phyloP scores from a whole-genome alignment of 2,329 filamentous ascomycete species.

The Emericellopsis cladophorae region DNA sequence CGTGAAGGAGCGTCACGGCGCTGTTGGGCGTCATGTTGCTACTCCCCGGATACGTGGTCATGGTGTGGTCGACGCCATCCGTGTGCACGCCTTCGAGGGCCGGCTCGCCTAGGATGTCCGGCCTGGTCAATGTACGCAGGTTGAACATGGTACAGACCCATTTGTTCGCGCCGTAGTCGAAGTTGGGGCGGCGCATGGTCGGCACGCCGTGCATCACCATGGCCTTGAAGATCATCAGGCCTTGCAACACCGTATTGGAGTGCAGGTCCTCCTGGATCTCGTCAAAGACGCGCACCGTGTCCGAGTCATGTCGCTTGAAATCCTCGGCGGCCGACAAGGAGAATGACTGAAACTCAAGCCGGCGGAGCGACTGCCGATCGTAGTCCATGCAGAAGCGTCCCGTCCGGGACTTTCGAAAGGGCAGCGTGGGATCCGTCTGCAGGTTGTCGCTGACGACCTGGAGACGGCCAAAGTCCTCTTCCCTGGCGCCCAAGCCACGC shows the following conservation, averaged over 20 bases:
- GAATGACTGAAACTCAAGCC: conserved; percentile 15
- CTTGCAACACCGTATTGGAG: conserved; percentile 15
- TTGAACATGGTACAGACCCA: conserved; percentile 15
- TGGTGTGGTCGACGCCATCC: conserved; percentile 18
- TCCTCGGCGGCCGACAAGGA: conserved; percentile 12
- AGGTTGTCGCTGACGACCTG: too few relatives aligned
- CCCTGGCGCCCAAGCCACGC: too few relatives aligned
- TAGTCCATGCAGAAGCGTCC: too few relatives aligned
- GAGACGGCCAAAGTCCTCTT: too few relatives aligned
- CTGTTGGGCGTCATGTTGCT: conserved; percentile 14
- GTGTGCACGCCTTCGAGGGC: conserved; percentile 17
- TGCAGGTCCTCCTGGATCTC: conserved; percentile 14
- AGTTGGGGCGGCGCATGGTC: conserved; percentile 8
- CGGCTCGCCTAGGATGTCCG: conserved; percentile 14
- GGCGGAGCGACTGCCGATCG: not conserved
- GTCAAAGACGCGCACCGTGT: conserved; percentile 12
- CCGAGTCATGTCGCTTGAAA: conserved; percentile 17
- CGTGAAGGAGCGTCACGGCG: conserved; percentile 15
- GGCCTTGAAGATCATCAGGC: conserved; percentile 15
- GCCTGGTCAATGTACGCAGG: conserved; percentile 14
- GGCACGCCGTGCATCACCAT: conserved; percentile 11
- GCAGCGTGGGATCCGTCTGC: too few relatives aligned
- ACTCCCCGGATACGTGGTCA: conserved; percentile 15
- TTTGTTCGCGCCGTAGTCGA: conserved; percentile 12
- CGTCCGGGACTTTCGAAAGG: too few relatives aligned